These are phyloP conservation scores for Clitopilus hobsonii DNA, from an alignment of 768 basidiomycete genomes.

Conservation along the genomic window DNA sequence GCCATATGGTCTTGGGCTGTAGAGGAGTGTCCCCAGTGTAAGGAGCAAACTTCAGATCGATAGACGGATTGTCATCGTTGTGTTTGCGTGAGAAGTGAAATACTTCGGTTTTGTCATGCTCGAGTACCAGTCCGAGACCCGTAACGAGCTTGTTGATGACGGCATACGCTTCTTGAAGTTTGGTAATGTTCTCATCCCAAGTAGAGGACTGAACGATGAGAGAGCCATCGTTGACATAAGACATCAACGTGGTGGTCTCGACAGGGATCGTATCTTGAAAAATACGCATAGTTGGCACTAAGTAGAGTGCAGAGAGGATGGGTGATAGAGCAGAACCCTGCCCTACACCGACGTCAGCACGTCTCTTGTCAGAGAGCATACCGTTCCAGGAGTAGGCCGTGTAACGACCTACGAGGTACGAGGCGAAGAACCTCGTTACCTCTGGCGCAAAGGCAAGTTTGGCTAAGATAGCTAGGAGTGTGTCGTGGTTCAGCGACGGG, in stretches of 20 bases:
- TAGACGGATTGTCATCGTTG: background rate
- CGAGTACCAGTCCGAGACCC: background rate
- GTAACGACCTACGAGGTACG: background rate
- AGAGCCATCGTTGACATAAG: constrained; percentile 2
- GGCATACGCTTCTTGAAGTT: background rate
- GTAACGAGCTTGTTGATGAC: background rate
- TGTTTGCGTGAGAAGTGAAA: constrained; percentile 2
- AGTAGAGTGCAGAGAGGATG: background rate
- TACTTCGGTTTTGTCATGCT: background rate
- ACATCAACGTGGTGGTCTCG: background rate
- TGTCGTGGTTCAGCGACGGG: background rate
- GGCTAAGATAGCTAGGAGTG: background rate
- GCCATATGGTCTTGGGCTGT: background rate
- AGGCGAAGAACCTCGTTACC: background rate
- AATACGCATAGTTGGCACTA: background rate
- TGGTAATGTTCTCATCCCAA: background rate
- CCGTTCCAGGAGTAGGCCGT: background rate
- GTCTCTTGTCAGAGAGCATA: background rate
- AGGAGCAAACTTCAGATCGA: constrained; percentile 2
- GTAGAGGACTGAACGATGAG: constrained; percentile 1
- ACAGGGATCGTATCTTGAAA: background rate
- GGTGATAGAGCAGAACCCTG: constrained; percentile 2
- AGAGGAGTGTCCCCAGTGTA: background rate
- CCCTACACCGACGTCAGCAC: background rate
- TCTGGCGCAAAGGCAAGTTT: background rate